These are phyloP conservation scores for Articulospora tetracladia DNA, from an alignment of 495 filamentous ascomycete species.

Conservation along the genomic window DNA sequence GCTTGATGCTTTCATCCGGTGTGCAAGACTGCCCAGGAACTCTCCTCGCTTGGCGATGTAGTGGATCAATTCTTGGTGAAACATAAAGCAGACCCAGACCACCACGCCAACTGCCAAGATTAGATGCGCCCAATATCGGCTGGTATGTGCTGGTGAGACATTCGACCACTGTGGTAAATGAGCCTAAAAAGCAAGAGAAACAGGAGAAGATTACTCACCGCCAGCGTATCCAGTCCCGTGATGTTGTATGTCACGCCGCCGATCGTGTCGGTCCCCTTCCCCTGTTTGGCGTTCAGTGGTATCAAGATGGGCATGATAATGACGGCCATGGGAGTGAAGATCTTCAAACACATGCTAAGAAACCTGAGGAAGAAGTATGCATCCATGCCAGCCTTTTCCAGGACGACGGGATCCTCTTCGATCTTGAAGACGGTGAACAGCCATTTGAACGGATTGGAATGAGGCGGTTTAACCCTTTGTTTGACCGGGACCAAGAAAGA, in stretches of 20 bases:
- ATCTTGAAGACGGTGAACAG: conserved; percentile 15
- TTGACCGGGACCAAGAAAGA: conserved; percentile 16
- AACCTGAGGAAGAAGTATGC: conserved; percentile 16
- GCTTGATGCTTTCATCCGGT: conserved; percentile 13
- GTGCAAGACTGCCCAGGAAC: conserved; percentile 3
- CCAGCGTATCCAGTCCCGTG: conserved; percentile 53
- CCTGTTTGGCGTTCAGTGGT: conserved; percentile 57
- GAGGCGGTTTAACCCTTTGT: conserved; percentile 13
- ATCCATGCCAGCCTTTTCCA: conserved; percentile 16
- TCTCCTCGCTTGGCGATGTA: conserved; percentile 9
- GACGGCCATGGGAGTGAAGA: conserved; percentile 60
- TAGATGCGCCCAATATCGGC: conserved; percentile 70
- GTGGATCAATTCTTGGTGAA: conserved; percentile 53
- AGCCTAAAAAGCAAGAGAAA: too few species aligned
- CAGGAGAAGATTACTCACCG: conserved; percentile 21
- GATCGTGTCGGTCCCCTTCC: conserved; percentile 39
- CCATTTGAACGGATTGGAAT: conserved; percentile 16
- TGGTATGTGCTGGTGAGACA: conserved; percentile 49
- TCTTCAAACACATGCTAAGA: conserved; percentile 45
- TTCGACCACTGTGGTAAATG: conserved; percentile 50
- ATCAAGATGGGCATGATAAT: conserved; percentile 67
- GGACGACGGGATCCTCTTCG: conserved; percentile 11
- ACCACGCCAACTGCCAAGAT: conserved; percentile 60
- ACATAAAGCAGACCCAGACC: conserved; percentile 62
- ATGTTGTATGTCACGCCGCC: conserved; percentile 31